Evolutionary conservation across 2,329 filamentous ascomycete genomes (phyloP).

Genomic region (Calonectria montana): DNA sequence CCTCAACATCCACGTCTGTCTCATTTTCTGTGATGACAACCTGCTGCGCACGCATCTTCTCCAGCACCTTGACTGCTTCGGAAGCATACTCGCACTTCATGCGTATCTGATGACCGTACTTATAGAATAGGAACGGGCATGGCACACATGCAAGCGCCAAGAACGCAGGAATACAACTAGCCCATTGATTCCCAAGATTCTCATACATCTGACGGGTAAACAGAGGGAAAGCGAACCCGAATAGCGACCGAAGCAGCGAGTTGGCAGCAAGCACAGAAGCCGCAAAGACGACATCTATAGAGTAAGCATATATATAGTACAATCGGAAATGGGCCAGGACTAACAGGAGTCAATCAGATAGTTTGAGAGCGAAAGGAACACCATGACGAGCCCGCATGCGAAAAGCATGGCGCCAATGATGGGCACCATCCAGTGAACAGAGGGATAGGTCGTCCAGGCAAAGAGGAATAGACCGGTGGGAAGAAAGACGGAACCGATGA

Average conservation of each 20-base stretch:
- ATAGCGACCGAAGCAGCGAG: slow-evolving; percentile 73
- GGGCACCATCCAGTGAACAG: slow-evolving; percentile 62
- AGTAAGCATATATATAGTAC: not conserved
- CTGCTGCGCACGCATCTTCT: not conserved
- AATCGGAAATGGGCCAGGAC: not conserved
- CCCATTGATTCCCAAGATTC: slow-evolving; percentile 10
- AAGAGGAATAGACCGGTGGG: slow-evolving; percentile 69
- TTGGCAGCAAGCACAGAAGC: slow-evolving; percentile 76
- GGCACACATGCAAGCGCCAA: slow-evolving; percentile 9
- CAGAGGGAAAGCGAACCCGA: slow-evolving; percentile 75
- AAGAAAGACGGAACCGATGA: slow-evolving; percentile 65
- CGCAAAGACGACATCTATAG: slow-evolving; percentile 71
- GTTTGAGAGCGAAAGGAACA: slow-evolving; percentile 66
- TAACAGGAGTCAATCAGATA: slow-evolving; percentile 64
- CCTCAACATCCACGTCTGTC: not conserved
- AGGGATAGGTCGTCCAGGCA: slow-evolving; percentile 64
- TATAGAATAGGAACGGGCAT: slow-evolving; percentile 2
- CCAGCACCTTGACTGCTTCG: not conserved
- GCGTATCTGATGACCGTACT: not conserved
- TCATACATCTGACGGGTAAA: slow-evolving; percentile 60
- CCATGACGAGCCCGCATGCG: slow-evolving; percentile 55
- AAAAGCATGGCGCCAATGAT: slow-evolving; percentile 49
- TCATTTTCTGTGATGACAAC: not conserved
- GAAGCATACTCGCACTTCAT: slow-evolving; percentile 9
- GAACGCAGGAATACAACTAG: slow-evolving; percentile 2